Percentiles rank a stretch among this genome's conserved stretches.
These are phyloP conservation scores for Ogataea henricii DNA, from an alignment of 805 yeast genomes.

Conservation along the genomic window DNA sequence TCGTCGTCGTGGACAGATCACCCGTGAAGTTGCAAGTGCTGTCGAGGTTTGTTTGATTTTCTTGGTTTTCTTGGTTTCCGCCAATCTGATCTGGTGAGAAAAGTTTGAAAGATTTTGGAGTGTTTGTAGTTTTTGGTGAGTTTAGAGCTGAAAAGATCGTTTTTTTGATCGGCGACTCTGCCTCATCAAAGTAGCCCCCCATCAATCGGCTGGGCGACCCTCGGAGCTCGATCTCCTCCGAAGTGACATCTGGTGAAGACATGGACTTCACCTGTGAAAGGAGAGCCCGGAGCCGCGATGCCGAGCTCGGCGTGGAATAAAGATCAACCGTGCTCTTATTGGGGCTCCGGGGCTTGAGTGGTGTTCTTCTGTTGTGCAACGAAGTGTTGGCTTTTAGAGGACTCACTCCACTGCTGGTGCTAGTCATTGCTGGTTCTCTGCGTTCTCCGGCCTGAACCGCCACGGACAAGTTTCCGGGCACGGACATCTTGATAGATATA, in stretches of 20 bases:
- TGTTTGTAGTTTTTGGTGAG: constrained; percentile 6
- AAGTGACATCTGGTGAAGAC: neutral
- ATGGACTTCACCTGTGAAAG: neutral
- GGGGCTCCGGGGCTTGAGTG: neutral
- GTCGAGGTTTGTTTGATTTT: neutral
- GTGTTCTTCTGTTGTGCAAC: constrained; percentile 1
- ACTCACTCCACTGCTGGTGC: constrained; percentile 5
- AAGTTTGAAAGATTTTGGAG: constrained; percentile 11
- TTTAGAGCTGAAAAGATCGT: constrained; percentile 12
- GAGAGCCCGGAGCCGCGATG: constrained; percentile 10
- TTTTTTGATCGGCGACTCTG: constrained; percentile 16
- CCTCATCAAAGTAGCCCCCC: constrained; percentile 5
- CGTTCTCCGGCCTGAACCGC: no score
- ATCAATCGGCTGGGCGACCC: neutral
- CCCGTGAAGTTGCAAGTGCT: constrained; percentile 4
- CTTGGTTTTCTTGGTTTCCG: neutral
- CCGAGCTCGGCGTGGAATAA: constrained; percentile 14
- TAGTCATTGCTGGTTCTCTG: neutral
- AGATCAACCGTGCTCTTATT: neutral
- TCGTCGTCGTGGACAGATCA: neutral
- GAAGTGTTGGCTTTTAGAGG: constrained; percentile 2
- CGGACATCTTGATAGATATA: no score
- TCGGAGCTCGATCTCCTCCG: neutral
- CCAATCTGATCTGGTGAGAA: neutral
- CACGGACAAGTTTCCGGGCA: no score